phyloP scores from a whole-genome alignment of 257 asterid genomes.

The Solanum sejunctum region DNA sequence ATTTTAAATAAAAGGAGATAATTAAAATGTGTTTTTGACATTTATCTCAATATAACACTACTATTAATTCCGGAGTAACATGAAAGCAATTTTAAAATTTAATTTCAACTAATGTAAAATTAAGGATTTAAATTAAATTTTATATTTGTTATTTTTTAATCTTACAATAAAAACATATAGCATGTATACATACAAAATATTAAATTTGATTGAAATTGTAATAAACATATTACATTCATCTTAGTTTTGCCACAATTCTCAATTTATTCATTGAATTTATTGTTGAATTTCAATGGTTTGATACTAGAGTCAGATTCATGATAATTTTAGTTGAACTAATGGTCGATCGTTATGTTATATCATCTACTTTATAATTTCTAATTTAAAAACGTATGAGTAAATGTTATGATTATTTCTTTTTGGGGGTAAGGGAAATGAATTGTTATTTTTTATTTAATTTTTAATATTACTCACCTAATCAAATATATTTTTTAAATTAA shows the following conservation, averaged over 20 bases:
- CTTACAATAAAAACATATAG: neutral
- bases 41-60: too few relatives aligned
- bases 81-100: too few relatives aligned
- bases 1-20: too few relatives aligned
- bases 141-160: neutral
- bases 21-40: too few relatives aligned
- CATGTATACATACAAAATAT: neutral
- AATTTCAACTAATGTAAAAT: neutral
- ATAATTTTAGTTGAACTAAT: neutral
- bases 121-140: neutral
- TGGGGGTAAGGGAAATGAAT: neutral
- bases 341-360: neutral
- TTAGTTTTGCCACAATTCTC: neutral
- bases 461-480: neutral
- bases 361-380: neutral
- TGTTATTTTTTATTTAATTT: neutral
- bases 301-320: neutral
- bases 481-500: neutral
- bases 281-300: neutral
- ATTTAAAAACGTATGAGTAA: neutral
- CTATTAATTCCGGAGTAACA: too few relatives aligned
- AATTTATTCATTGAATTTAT: neutral
- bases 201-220: neutral
- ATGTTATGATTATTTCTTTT: neutral
- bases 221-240: neutral